Evolutionary conservation across 106 monocot genomes (phyloP), one percentile per base, ranked within the genome.

Genomic region (Apostasia ramifera): DNA sequence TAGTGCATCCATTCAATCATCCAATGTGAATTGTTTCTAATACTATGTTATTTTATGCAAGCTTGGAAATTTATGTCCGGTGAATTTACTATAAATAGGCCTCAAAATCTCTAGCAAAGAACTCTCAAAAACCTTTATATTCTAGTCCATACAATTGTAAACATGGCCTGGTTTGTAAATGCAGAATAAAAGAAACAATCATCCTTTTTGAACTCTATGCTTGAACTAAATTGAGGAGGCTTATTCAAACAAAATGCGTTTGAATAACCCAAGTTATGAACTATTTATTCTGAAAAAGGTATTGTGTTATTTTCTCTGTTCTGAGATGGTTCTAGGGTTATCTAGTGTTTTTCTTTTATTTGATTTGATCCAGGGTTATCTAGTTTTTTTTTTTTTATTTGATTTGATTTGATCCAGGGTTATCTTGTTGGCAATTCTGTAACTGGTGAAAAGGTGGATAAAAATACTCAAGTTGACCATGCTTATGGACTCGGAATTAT

Each of bases 401-500:
- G 26, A 26, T 26, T 26, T 26, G 26, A 26, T 26, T 26, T 26
- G 26, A 26, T 45, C 13, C 62, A 65, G 65, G 65, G 65, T 65
- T 65, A 65, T 6, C 26, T 65, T 47, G n/a, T 65, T 48, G 65
- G 65, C 46, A 65, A 65, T 65, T 7, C 65, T 1, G 26, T 49
- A 65, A 65, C 48, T 8, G 65, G 65, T 37, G 65, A 65, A 14
- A 47, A 65, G 26, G 47, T 37, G 4, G 65, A 65, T 65, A 15
- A 15, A 15, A 65, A 48, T 47, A 15, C 65, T 48, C 47, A 48
- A 49, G 65, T 48, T 6, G 15, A 46, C 7, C 65, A 65, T 65
- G 65, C 65, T 48, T 65, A 48, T 65, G 65, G 65, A 15, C 48
- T 65, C 4, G 65, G 65, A 38, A 47, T 65, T 4, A 65, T 65